Conservation (phyloP, 2,329 filamentous ascomycete species). For the Clonostachys rhizophaga region DNA sequence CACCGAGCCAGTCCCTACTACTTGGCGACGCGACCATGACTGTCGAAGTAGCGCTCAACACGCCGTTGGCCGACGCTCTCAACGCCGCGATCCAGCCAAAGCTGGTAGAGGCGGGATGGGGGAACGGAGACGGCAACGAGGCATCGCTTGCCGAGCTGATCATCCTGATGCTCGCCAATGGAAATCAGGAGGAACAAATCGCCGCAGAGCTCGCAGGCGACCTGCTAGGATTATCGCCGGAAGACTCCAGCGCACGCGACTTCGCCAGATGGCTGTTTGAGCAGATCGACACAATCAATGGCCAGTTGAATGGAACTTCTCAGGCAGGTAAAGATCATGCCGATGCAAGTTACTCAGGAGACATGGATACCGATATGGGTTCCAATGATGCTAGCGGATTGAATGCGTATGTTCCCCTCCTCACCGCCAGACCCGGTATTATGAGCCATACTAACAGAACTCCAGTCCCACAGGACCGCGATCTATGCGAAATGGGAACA, state of each 20-base stretch:
- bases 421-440: background rate
- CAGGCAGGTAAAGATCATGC: constrained; percentile 20
- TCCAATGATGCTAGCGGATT: constrained; percentile 44
- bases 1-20: too few species aligned
- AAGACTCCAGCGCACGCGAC: constrained; percentile 75
- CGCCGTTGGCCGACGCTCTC: constrained; percentile 80
- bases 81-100: constrained; percentile 83
- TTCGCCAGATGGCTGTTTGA: constrained; percentile 95
- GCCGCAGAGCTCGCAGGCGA: constrained; percentile 84
- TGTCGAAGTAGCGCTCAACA: constrained; percentile 70
- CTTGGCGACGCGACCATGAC: constrained; percentile 52
- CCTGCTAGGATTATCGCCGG: constrained; percentile 74
- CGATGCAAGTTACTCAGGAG: constrained; percentile 25
- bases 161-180: constrained; percentile 93
- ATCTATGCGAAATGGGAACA: constrained; percentile 77
- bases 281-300: constrained; percentile 66
- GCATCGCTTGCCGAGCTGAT: constrained; percentile 92
- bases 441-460: constrained; percentile 27
- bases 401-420: constrained; percentile 49
- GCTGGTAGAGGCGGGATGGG: constrained; percentile 90
- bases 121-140: constrained; percentile 70
- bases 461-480: constrained; percentile 86
- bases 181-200: constrained; percentile 88
- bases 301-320: constrained; percentile 50
- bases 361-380: constrained; percentile 71